Evolutionary conservation across 1,284 basidiomycete genomes (phyloP), one percentile per base, ranked within the genome.

Genomic region (Pseudozyma sp.): DNA sequence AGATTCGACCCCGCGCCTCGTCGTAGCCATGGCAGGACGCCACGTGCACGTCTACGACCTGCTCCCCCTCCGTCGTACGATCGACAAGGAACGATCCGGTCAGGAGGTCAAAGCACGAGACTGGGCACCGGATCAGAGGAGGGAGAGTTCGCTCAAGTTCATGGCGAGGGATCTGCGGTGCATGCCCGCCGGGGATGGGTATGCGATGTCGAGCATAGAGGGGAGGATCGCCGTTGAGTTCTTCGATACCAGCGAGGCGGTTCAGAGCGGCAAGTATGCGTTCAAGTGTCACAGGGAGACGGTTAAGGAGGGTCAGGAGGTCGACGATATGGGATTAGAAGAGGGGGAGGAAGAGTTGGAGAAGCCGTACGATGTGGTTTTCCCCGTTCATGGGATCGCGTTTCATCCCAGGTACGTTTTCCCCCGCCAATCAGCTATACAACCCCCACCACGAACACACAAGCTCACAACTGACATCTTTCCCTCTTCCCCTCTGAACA

Each of bases 141-240:
- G 97, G 66, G 97, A 98, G 86, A 94, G 92, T 83, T 93, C 92
- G 73, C 85, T 99, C 70, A 98, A 97, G 86, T 98, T 92, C 84
- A 92, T 98, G 91, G 95, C 95, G 35, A 87, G 94, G 52, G 91
- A 91, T 56, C 86, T 99, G 44, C 92, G 92, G 16, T 94, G 93
- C 82, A 98, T 97, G 94, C 88, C 89, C 0, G 91, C 93, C 79
- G 95, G 94, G 0, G 90, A 94, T 86, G 94, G 96, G 9, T 99
- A 93, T 85, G 94, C 94, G 1, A 94, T 92, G 0, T 92, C 91
- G 0, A 96, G 94, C 0, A 93, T 97, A 16, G 97, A 99, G 84
- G 96, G 96, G 0, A 89, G 96, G 42, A 94, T 99, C 59, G 94
- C 95, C 0, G 95, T 99, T 44, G 97, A 99, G 84, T 98, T 97